phyloP scores from a whole-genome alignment of 352 stramenopile genomes.

The Pythium apleroticum region DNA sequence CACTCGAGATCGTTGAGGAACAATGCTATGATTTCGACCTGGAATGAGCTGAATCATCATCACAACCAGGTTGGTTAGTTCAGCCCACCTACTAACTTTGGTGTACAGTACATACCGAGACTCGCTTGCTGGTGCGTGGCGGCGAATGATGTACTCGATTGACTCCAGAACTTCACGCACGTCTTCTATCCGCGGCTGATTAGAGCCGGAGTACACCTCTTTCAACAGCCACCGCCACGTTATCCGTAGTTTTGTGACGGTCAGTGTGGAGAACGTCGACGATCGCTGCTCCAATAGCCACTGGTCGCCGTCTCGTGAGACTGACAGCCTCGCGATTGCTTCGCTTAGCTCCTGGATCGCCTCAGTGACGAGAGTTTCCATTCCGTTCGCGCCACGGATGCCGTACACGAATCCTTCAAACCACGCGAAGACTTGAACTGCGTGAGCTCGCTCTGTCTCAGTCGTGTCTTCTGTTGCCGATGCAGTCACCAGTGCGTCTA shows the following conservation, averaged over 20 bases:
- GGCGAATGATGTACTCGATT: conserved; percentile 60
- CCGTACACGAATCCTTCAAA: conserved; percentile 39
- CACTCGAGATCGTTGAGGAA: conserved; percentile 58
- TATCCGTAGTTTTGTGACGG: conserved; percentile 41
- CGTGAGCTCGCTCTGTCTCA: conserved; percentile 8
- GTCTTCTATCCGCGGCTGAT: not conserved
- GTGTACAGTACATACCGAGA: conserved; percentile 46
- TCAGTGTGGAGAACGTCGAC: conserved; percentile 31
- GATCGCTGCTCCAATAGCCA: conserved; percentile 50
- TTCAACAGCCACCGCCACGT: conserved; percentile 68
- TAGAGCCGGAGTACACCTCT: not conserved
- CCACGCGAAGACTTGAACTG: conserved; percentile 42
- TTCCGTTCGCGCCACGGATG: not conserved
- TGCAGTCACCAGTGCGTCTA: conserved; percentile 18
- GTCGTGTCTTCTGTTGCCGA: not conserved
- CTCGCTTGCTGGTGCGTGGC: conserved; percentile 38
- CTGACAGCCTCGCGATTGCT: conserved; percentile 20
- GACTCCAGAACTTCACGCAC: conserved; percentile 44
- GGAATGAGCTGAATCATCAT: conserved; percentile 36
- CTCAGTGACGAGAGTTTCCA: conserved; percentile 19
- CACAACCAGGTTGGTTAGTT: not conserved
- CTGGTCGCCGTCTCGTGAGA: conserved; percentile 25
- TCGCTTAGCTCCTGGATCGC: conserved; percentile 27
- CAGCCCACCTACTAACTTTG: no score
- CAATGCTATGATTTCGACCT: conserved; percentile 50